Base-by-base conservation (phyloP, 1,284 basidiomycete species). In the Ustilago esculenta region DNA sequence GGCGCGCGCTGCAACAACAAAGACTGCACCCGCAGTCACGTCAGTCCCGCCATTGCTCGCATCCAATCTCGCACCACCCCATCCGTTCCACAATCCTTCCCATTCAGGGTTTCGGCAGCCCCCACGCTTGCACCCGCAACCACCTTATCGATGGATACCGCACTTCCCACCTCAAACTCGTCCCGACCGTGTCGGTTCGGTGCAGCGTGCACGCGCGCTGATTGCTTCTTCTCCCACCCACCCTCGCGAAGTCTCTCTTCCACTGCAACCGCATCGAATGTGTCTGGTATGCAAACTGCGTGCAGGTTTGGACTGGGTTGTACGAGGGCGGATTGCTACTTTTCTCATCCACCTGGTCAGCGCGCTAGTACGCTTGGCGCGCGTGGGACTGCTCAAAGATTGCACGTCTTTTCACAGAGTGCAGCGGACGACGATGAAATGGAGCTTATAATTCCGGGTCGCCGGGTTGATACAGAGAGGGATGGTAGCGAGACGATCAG, bases 1-100 rank as follows among this genome's bases (percentile, higher is more conserved):
- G 73, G 75, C 24, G 59, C 70, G 0, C 27, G 34, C 2, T 81
- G 80, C 47, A 63, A 46, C 1, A 73, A 78, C 51, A 70, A 56
- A 23, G 79, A 79, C 11, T 81, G 80, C 43, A 67, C 64, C 5
- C 34, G 56, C n/a, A 74, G 73, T 41, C 80, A 81, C 50, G 73
- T 79, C 20, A 72, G 65, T 20, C 80, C 80, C 1, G 76, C 80
- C 5, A 56, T 61, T 5, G 49, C 57, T 0, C 24, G 24, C 12
- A 39, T 60, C 17, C 35, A 42, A 18, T 27, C 48, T 7, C 43
- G 52, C 2, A 3, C n/a, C 5, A 35, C 6, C 7, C 27, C 27
- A 12, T 6, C 27, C 12, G 12, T 29, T 29, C 27, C 27, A 7
- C 7, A 7, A 29, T 29, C 27, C 27, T 29, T 29, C 7, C 6